Evolutionary conservation across 495 filamentous ascomycete species (phyloP), one percentile per base, ranked within the genome.

Genomic region (Xylaria intraflava): DNA sequence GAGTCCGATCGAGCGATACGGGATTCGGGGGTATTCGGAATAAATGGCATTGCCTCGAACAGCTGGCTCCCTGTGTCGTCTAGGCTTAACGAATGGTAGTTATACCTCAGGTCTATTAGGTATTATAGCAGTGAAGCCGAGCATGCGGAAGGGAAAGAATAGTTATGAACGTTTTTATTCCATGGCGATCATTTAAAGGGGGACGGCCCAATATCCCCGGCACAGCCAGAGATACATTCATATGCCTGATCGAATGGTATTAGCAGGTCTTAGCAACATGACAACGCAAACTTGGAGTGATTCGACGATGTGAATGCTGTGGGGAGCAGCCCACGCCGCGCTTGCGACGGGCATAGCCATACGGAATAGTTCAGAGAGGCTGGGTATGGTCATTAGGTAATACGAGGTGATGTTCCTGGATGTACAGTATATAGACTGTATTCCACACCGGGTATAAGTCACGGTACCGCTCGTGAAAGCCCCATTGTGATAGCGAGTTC

Each of bases 1-100:
- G 87, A 90, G 72, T 96, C 91, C 53, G 83, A 79, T 46, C 90
- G 86, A 29, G 77, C 75, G 33, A 97, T 65, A 20, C 87, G 69
- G 16, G 87, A 80, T 70, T 96, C 92, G 49, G 94, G 92, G 0
- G 93, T 96, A 60, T 88, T 83, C 42, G 84, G 77, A 58, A 87
- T 83, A 68, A 86, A 83, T 47, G 88, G 83, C 88, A 92, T 92
- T 17, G 51, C 38, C 51, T 53, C 39, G 16, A 8, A 29, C 6
- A 29, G 14, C 39, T 20, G 17, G 23, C 35, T 38, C 4, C n/a
- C 30, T 26, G 29, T 26, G 14, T 8, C 14, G 22, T 44, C 8
- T 35, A 29, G 7, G 16, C 35, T 38, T 22, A 36, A 46, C 30
- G 30, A 53, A 33, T 31, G 22, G n/a, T n/a, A n/a, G 9, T 1